phyloP scores from a whole-genome alignment of 2,329 filamentous ascomycete genomes.

The Pseudogymnoascus sp. region DNA sequence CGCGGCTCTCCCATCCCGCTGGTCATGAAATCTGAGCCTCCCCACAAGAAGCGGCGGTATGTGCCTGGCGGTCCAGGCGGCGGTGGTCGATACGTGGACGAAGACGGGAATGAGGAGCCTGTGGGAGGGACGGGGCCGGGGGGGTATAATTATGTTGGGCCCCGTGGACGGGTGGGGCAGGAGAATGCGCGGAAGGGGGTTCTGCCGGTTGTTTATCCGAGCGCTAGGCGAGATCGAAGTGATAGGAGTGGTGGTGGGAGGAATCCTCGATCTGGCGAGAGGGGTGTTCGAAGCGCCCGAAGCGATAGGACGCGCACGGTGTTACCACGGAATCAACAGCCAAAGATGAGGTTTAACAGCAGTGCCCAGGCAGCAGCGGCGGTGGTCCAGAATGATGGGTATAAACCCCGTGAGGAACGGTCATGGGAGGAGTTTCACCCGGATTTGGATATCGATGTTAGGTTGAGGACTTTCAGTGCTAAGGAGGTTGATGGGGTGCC shows the following conservation, averaged over 20 bases:
- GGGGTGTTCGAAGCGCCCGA: no score
- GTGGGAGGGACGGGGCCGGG: slow-evolving; percentile 40
- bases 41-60: slow-evolving; percentile 61
- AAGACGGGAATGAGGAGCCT: slow-evolving; percentile 54
- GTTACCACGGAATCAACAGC: slow-evolving; percentile 23
- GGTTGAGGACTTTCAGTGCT: slow-evolving; percentile 68
- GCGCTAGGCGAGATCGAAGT: slow-evolving; percentile 23
- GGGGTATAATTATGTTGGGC: slow-evolving; percentile 41
- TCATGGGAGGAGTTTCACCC: slow-evolving; percentile 98
- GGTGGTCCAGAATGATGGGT: slow-evolving; percentile 85
- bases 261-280: slow-evolving; percentile 6
- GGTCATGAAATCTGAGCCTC: not conserved
- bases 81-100: slow-evolving; percentile 74
- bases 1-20: not conserved
- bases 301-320: slow-evolving; percentile 23
- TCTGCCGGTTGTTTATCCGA: slow-evolving; percentile 35
- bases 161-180: slow-evolving; percentile 44
- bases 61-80: slow-evolving; percentile 80
- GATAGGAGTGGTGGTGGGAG: slow-evolving; percentile 46
- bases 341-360: slow-evolving; percentile 59
- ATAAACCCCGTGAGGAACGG: slow-evolving; percentile 93
- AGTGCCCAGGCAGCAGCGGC: slow-evolving; percentile 83
- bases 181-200: slow-evolving; percentile 39
- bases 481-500: slow-evolving; percentile 75
- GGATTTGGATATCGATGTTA: slow-evolving; percentile 79